Conservation (phyloP, 306 rosid genomes). For the Astragalus glycyphyllos region DNA sequence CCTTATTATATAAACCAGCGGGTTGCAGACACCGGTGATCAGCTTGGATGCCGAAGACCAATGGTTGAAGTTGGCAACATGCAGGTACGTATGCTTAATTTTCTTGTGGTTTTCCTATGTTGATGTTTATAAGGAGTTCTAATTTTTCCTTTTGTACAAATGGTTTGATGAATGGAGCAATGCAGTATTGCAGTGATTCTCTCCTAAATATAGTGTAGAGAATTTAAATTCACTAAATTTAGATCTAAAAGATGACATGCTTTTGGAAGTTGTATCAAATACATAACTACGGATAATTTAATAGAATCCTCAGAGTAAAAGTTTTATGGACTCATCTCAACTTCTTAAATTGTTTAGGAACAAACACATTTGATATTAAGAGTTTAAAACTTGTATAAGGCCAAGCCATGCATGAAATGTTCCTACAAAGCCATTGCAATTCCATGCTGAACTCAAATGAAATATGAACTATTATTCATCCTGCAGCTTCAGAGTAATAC, state of each 20-base stretch:
- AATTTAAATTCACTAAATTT: slow-evolving; percentile 1
- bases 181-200: background rate
- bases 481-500: slow-evolving; percentile 67
- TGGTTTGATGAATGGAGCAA: slow-evolving; percentile 6
- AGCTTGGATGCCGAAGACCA: slow-evolving; percentile 55
- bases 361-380: background rate
- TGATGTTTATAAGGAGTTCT: slow-evolving; percentile 22
- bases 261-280: slow-evolving; percentile 8
- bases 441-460: slow-evolving; percentile 16
- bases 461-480: slow-evolving; percentile 25
- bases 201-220: background rate
- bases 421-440: slow-evolving; percentile 18
- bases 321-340: background rate
- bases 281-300: background rate
- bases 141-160: slow-evolving; percentile 8
- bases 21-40: slow-evolving; percentile 51
- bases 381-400: slow-evolving; percentile 8
- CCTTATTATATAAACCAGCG: slow-evolving; percentile 57
- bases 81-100: slow-evolving; percentile 56
- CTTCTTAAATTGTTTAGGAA: background rate
- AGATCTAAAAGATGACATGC: background rate
- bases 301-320: background rate
- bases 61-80: slow-evolving; percentile 76
- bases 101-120: background rate
- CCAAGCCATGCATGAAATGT: slow-evolving; percentile 23